Evolutionary conservation across 2,329 filamentous ascomycete species (phyloP).

Genomic region (Cladosporium sp.): DNA sequence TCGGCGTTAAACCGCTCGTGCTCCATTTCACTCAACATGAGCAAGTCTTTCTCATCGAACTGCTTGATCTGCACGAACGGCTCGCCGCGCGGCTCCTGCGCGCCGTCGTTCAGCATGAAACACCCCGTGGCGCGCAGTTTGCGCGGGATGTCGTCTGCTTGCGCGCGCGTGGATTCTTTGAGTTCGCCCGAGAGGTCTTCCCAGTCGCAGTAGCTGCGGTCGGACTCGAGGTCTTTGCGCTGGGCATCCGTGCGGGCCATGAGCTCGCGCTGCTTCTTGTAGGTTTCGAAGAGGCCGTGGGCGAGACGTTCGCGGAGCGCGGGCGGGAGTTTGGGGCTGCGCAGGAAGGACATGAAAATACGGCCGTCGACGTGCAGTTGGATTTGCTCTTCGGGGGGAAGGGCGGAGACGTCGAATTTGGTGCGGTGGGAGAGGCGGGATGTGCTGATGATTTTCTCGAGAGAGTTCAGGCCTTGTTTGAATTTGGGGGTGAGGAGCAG

Average conservation of each 20-base stretch:
- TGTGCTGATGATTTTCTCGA: slow-evolving; percentile 38
- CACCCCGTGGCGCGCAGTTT: slow-evolving; percentile 38
- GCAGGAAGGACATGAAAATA: slow-evolving; percentile 37
- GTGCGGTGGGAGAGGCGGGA: slow-evolving; percentile 34
- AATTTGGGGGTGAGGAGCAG: slow-evolving; percentile 36
- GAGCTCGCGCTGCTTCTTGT: slow-evolving; percentile 34
- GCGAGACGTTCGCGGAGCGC: slow-evolving; percentile 37
- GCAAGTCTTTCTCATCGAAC: slow-evolving; percentile 34
- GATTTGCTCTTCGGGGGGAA: slow-evolving; percentile 39
- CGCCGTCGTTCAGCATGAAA: slow-evolving; percentile 35
- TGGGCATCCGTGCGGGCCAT: slow-evolving; percentile 33
- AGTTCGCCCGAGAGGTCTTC: slow-evolving; percentile 36
- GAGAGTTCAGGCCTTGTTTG: slow-evolving; percentile 36
- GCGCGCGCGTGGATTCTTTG: slow-evolving; percentile 37
- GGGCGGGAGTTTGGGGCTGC: slow-evolving; percentile 35
- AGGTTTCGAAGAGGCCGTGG: slow-evolving; percentile 36
- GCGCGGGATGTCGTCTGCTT: slow-evolving; percentile 39
- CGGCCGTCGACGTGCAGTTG: slow-evolving; percentile 38
- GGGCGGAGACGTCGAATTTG: slow-evolving; percentile 37
- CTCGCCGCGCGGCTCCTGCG: slow-evolving; percentile 27
- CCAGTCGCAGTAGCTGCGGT: slow-evolving; percentile 38
- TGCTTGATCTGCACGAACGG: slow-evolving; percentile 32
- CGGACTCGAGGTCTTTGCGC: slow-evolving; percentile 31
- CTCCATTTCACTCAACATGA: slow-evolving; percentile 38
- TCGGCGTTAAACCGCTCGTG: slow-evolving; percentile 40